Evolutionary conservation across 768 basidiomycete species (phyloP), one percentile per base, ranked within the genome.

Genomic region (Agaricus blazei): DNA sequence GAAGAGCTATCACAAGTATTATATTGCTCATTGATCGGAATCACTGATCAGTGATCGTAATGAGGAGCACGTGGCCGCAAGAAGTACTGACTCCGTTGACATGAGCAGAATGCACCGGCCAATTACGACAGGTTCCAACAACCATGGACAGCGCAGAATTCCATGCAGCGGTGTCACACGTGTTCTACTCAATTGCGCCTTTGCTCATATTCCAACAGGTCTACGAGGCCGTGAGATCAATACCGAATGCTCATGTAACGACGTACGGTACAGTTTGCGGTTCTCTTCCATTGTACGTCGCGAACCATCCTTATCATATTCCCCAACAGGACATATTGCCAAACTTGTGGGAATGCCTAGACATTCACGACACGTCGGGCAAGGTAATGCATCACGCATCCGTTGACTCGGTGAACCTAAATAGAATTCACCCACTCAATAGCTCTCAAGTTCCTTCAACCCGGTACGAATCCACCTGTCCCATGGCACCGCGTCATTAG

Each of bases 401-500:
- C 46, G 9, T 48, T 23, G 41, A n/a, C 5, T 19, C 19, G 19
- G 19, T 19, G 19, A 19, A 19, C 19, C 19, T 19, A 19, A 37
- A 6, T 41, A 19, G 15, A 29, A 14, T 34, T 36, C 27, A 28
- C 29, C n/a, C 8, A 37, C 14, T n/a, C 26, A 52, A 36, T 57
- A 93, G 90, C 90, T n/a, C 76, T 93, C 48, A 92, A 92, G 63
- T 87, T 84, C 60, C 68, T 92, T 3, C 78, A 82, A 0, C 77
- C 81, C 0, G 75, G 77, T 23, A 73, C 76, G 1, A 73, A 75
- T 26, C 85, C 86, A 0, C 83, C 86, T 6, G 80, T 93, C 1
- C 91, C 90, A 0, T 93, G 90, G 90, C 78, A 92, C 58, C 81
- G 90, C 29, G 88, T 93, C 3, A 74, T 93, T 12, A 77, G 81